Evolutionary conservation across 2,329 filamentous ascomycete species (phyloP), one percentile per base, ranked within the genome.

Genomic region (Tetracladium maxilliforme): DNA sequence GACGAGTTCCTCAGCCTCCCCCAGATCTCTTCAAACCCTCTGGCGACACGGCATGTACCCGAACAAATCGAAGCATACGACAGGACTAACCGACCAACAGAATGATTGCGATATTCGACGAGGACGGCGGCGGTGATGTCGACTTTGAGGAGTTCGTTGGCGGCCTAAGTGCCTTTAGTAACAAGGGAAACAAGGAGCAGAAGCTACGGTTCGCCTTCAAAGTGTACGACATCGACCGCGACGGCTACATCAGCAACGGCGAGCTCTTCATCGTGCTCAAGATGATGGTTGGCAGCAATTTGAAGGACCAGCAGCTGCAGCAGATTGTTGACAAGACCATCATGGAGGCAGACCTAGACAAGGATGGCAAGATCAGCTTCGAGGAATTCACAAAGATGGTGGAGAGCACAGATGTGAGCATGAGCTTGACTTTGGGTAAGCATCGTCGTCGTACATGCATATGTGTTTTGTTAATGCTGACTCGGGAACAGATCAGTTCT

Each of bases 321-420:
- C 90, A 87, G 70, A 98, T 98, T 49, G 90, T 98, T 40, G 90
- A 98, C 62, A 98, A 98, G 72, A 98, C 90, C 31, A 95, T 98
- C 51, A 95, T 95, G 90, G 90, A 98, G 61, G 90, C 90, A 24
- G 90, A 98, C 54, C 66, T 86, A 40, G 90, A 98, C 54, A 74
- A 75, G 33, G 90, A 98, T 51, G 90, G 90, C 44, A 92, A 92
- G 66, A 95, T 98, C 52, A 93, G 83, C 61, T 98, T 98, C 44
- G 84, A 95, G 56, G 90, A 98, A 64, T 98, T 98, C 49, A 87
- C 75, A 33, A 83, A 90, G 60, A 95, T 98, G 87, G 90, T 98
- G 25, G 87, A 94, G 66, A 92, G 79, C 50, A 95, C 87, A 29
- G 72, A 78, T 43, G 65, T 78, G 39, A 75, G 69, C 57, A 73